A percentile compares a stretch with the other conserved stretches of the same genome.
These are phyloP conservation scores for Candida sanyaensis DNA, from an alignment of 1,139 yeast species.

Conservation along the genomic window DNA sequence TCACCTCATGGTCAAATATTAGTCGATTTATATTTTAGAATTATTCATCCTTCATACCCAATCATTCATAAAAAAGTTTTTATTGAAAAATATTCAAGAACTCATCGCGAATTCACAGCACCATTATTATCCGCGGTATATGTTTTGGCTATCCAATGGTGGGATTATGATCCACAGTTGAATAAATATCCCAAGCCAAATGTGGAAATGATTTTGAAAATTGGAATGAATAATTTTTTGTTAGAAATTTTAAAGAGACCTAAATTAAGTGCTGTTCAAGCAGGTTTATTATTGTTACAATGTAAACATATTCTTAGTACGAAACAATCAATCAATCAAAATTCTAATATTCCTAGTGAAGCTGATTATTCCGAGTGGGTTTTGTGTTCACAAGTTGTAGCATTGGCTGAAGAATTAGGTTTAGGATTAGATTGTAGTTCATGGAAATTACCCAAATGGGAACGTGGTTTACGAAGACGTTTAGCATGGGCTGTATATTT, in stretches of 20 bases:
- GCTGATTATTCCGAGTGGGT: slow-evolving; percentile 74
- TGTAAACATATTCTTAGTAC: slow-evolving; percentile 49
- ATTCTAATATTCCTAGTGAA: slow-evolving; percentile 10
- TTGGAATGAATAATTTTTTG: slow-evolving; percentile 62
- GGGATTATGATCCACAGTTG: slow-evolving; percentile 77
- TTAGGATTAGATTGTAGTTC: slow-evolving; percentile 80
- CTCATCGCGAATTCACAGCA: slow-evolving; percentile 77
- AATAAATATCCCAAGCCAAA: slow-evolving; percentile 69
- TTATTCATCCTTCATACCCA: slow-evolving; percentile 80
- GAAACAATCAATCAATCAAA: slow-evolving; percentile 6
- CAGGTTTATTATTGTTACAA: slow-evolving; percentile 68
- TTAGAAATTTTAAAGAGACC: slow-evolving; percentile 71
- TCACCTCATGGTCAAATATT: slow-evolving; percentile 78
- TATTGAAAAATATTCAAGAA: slow-evolving; percentile 71
- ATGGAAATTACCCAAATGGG: slow-evolving; percentile 95
- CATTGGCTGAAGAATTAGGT: slow-evolving; percentile 84
- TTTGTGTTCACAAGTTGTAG: slow-evolving; percentile 81
- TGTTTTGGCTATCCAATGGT: slow-evolving; percentile 76
- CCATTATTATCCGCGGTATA: slow-evolving; percentile 77
- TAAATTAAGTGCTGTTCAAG: slow-evolving; percentile 77
- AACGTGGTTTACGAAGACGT: slow-evolving; percentile 77
- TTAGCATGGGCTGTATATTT: slow-evolving; percentile 92
- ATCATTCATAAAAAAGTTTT: slow-evolving; percentile 76
- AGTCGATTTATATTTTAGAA: slow-evolving; percentile 68
- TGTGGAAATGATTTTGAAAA: slow-evolving; percentile 45